Base-by-base conservation (phyloP, 1,139 yeast species). In the Martiniozyma asiatica region DNA sequence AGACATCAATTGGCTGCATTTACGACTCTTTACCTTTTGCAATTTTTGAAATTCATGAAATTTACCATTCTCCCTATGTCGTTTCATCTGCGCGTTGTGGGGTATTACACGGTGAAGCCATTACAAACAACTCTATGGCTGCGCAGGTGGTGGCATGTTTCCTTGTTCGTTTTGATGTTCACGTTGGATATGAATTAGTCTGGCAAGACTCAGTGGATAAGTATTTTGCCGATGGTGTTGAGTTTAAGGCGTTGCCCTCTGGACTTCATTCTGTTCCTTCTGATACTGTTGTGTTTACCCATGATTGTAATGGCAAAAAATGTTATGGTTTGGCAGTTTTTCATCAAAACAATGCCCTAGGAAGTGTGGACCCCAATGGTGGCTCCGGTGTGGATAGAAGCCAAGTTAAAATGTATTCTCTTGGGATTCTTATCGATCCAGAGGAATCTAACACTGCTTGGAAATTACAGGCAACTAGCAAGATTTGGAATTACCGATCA, bases 201-300 rank as follows among this genome's bases (percentile, higher is more conserved):
- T 77, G 82, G 82, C 56, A 61, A 21, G 55, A 57, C 30, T 43
- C 58, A 1, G 27, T 48, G 4, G 41, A 45, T 23, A 15, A 38
- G 7, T 52, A 58, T 17, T 41, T 49, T 3, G 34, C 58, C 15
- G 46, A 55, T 18, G 61, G 61, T n/a, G 44, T 82, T 13, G 95
- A 85, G 50, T 82, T 68, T 53, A 76, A 78, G 42, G 64, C 75
- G 9, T 56, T 85, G 32, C 95, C 95, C 1, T 77, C 92, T 0
- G 94, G 95, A 1, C 62, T 82, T n/a, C 95, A 84, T 48, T 69
- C 73, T 24, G 61, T 60, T 16, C 50, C 53, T 9, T 51, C 59
- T 24, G 87, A 81, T 41, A 64, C 67, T 1, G 57, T 73, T 3
- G 61, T 66, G 30, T 73, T 73, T 50, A 61, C 60, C 5, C 63